A percentile compares a stretch with the other conserved stretches of the same genome.
Evolutionary conservation across 345 rosid species (phyloP).

Genomic region (Cardamine occulta): DNA sequence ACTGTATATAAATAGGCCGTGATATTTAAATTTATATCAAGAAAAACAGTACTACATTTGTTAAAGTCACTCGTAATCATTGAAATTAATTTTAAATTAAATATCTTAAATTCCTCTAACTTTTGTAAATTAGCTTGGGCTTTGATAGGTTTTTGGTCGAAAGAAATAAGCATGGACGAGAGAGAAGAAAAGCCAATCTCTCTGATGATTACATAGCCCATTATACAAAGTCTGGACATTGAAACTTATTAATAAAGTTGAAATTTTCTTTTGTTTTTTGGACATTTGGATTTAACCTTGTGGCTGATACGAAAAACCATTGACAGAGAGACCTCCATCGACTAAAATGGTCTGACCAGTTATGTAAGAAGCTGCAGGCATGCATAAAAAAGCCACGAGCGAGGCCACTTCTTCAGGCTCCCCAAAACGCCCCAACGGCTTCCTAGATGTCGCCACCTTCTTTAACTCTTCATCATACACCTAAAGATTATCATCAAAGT

Average conservation of each 20-base stretch:
- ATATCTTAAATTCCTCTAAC: neutral
- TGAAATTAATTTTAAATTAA: neutral
- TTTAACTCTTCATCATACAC: conserved; percentile 33
- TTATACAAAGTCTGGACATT: neutral
- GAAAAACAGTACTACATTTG: neutral
- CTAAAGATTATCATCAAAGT: conserved; percentile 28
- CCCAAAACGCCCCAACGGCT: conserved; percentile 55
- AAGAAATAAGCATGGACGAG: neutral
- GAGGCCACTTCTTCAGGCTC: conserved; percentile 62
- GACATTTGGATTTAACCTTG: conserved; percentile 11
- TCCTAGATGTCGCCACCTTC: conserved; percentile 41
- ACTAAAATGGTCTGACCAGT: conserved; percentile 64
- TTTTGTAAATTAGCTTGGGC: neutral
- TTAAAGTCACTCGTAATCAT: neutral
- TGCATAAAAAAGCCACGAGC: conserved; percentile 58
- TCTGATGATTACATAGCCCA: neutral
- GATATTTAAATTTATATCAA: neutral
- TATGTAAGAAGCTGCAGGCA: conserved; percentile 68
- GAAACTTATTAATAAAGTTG: conserved; percentile 1
- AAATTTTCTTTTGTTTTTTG: neutral
- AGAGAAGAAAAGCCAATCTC: neutral
- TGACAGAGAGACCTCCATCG: conserved; percentile 58
- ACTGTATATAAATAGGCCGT: neutral
- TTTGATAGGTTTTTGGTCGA: neutral
- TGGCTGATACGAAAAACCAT: conserved; percentile 49